Conservation (phyloP, 2,329 filamentous ascomycete genomes). For the Alternaria dauci region DNA sequence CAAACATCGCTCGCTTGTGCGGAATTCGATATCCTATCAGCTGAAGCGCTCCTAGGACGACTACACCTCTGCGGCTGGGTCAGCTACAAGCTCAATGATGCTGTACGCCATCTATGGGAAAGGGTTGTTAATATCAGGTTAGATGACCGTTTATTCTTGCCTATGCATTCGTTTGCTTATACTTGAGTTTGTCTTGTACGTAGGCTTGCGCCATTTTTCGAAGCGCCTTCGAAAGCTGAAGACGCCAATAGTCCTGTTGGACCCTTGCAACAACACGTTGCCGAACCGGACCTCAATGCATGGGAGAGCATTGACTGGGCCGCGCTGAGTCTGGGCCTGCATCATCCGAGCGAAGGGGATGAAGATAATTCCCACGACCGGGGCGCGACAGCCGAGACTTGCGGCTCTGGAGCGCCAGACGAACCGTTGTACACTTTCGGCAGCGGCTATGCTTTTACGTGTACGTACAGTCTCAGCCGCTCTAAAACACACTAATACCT, state of each 20-base stretch:
- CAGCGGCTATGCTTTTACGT: conserved; percentile 26
- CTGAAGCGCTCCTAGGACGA: conserved; percentile 36
- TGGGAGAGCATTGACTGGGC: conserved; percentile 47
- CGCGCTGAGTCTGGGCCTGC: conserved; percentile 21
- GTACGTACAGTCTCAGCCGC: background rate
- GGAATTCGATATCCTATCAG: conserved; percentile 41
- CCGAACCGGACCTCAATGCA: conserved; percentile 37
- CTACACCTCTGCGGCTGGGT: conserved; percentile 51
- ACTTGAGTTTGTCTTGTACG: conserved; percentile 34
- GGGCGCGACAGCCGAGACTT: conserved; percentile 1
- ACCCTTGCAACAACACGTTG: conserved; percentile 42
- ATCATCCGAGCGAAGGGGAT: conserved; percentile 4
- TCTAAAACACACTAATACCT: background rate
- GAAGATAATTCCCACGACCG: background rate
- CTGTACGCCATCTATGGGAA: conserved; percentile 42
- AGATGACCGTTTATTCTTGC: conserved; percentile 41
- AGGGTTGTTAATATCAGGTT: conserved; percentile 47
- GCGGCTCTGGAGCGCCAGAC: background rate
- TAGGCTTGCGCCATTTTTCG: conserved; percentile 43
- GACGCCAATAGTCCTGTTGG: conserved; percentile 34
- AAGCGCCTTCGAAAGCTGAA: conserved; percentile 26
- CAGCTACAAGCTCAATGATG: conserved; percentile 47
- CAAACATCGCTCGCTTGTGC: conserved; percentile 45
- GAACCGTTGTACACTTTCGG: background rate
- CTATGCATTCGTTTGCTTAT: conserved; percentile 44